A percentile compares a stretch with the other conserved stretches of the same genome.
phyloP scores from a whole-genome alignment of 2,329 filamentous ascomycete species.

The Hypoxylon sp. region DNA sequence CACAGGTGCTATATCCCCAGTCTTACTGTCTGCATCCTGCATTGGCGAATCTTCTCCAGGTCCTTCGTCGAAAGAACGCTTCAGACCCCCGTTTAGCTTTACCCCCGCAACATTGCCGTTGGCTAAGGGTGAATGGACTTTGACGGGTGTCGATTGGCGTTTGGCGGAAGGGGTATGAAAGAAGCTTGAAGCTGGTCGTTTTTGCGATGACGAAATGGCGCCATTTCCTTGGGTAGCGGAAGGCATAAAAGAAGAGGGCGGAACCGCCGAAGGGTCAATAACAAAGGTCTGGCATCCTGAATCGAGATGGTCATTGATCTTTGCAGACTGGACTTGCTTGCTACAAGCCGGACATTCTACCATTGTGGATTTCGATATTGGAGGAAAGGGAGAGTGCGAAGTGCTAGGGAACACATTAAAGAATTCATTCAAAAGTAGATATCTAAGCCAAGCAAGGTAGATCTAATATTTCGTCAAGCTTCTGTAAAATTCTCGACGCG shows the following conservation, averaged over 20 bases:
- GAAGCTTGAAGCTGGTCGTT: slow-evolving; percentile 70
- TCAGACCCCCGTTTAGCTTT: slow-evolving; percentile 60
- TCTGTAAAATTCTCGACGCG: slow-evolving; percentile 29
- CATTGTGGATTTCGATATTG: slow-evolving; percentile 50
- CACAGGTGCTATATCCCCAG: slow-evolving; percentile 42
- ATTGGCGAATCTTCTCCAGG: slow-evolving; percentile 56
- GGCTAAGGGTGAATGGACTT: slow-evolving; percentile 54
- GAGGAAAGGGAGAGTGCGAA: neutral
- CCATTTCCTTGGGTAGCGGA: slow-evolving; percentile 56
- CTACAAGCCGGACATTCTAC: slow-evolving; percentile 88
- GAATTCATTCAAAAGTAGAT: slow-evolving; percentile 2
- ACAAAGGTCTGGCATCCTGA: slow-evolving; percentile 81
- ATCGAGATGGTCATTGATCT: slow-evolving; percentile 94
- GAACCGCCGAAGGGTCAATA: slow-evolving; percentile 62
- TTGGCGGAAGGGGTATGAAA: slow-evolving; percentile 74
- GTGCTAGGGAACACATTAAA: slow-evolving; percentile 10
- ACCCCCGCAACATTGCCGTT: slow-evolving; percentile 52
- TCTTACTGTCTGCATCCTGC: slow-evolving; percentile 47
- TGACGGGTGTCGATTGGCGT: slow-evolving; percentile 60
- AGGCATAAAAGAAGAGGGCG: slow-evolving; percentile 54
- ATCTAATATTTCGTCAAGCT: slow-evolving; percentile 5
- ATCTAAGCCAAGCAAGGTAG: slow-evolving; percentile 5
- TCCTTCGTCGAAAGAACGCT: slow-evolving; percentile 69
- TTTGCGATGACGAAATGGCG: slow-evolving; percentile 61
- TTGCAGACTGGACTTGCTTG: slow-evolving; percentile 76